phyloP scores from a whole-genome alignment of 768 basidiomycete genomes.

The Plicaturopsis crispa region DNA sequence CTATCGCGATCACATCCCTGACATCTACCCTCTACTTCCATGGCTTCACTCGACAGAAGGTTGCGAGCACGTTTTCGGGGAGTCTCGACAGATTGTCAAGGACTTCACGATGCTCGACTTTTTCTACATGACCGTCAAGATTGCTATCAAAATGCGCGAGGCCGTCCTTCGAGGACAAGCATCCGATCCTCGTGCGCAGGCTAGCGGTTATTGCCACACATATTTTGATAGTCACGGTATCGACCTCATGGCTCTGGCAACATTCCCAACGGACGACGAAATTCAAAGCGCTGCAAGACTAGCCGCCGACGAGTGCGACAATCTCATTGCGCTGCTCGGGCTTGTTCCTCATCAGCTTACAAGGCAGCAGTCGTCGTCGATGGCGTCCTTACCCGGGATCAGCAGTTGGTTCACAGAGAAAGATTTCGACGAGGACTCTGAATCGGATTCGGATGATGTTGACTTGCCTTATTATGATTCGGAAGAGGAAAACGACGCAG shows the following conservation, averaged over 20 bases:
- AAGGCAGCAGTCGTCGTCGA: background rate
- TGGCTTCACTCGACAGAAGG: slow-evolving; percentile 27
- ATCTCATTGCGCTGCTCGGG: slow-evolving; percentile 10
- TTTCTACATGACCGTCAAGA: slow-evolving; percentile 14
- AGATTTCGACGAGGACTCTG: background rate
- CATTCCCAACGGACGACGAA: slow-evolving; percentile 14
- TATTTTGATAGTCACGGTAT: slow-evolving; percentile 16
- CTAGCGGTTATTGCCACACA: slow-evolving; percentile 20
- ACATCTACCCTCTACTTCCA: slow-evolving; percentile 24
- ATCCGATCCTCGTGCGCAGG: slow-evolving; percentile 10
- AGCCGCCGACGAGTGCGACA: slow-evolving; percentile 13
- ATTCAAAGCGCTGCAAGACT: slow-evolving; percentile 5
- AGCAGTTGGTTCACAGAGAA: background rate
- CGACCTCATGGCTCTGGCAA: slow-evolving; percentile 12
- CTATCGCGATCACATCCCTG: slow-evolving; percentile 23
- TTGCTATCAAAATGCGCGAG: slow-evolving; percentile 18
- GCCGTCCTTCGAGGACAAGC: slow-evolving; percentile 8
- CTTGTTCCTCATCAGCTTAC: slow-evolving; percentile 5
- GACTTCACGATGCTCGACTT: slow-evolving; percentile 29
- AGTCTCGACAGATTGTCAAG: slow-evolving; percentile 17
- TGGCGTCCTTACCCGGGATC: background rate
- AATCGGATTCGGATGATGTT: background rate
- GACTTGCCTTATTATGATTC: too few species aligned
- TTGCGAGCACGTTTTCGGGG: slow-evolving; percentile 27
- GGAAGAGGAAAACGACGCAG: background rate